Conservation (phyloP, 495 filamentous ascomycete species). For the Aspergillus ellipticus region DNA sequence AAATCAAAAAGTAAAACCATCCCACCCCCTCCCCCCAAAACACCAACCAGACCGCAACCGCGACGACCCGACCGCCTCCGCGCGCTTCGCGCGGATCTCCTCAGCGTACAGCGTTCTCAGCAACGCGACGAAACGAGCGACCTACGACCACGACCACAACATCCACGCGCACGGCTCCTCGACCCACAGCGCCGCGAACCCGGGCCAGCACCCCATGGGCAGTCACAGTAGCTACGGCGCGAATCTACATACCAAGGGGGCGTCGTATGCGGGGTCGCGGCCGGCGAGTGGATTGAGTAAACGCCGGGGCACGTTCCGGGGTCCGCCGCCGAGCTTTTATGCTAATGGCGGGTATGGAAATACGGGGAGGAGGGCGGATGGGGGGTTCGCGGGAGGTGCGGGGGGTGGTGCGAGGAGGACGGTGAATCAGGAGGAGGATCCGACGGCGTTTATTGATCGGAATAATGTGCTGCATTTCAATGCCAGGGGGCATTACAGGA, state of each 20-base stretch:
- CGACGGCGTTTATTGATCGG: conserved; percentile 41
- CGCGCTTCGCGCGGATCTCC: conserved; percentile 79
- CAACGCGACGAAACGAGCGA: conserved; percentile 63
- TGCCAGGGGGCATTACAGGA: conserved; percentile 64
- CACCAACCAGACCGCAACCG: conserved; percentile 95
- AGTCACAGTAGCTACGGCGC: conserved; percentile 29
- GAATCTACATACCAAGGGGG: conserved; percentile 40
- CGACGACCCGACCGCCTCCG: conserved; percentile 62
- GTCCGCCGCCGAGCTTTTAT: conserved; percentile 88
- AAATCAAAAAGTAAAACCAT: conserved; percentile 88
- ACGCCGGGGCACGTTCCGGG: conserved; percentile 68
- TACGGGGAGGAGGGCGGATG: conserved; percentile 12
- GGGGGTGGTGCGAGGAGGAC: background rate
- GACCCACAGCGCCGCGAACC: conserved; percentile 24
- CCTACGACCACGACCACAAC: conserved; percentile 70
- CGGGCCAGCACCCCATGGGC: conserved; percentile 46
- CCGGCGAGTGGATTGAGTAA: conserved; percentile 77
- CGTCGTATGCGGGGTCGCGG: conserved; percentile 58
- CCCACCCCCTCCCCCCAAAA: conserved; percentile 85
- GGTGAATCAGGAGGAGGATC: conserved; percentile 31
- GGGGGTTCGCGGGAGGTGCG: conserved; percentile 28
- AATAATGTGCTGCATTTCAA: conserved; percentile 62
- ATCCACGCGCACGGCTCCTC: conserved; percentile 37
- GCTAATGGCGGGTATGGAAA: conserved; percentile 60
- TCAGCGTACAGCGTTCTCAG: conserved; percentile 81